Conservation (phyloP, 1,284 basidiomycete genomes). For the Moesziomyces sp. region DNA sequence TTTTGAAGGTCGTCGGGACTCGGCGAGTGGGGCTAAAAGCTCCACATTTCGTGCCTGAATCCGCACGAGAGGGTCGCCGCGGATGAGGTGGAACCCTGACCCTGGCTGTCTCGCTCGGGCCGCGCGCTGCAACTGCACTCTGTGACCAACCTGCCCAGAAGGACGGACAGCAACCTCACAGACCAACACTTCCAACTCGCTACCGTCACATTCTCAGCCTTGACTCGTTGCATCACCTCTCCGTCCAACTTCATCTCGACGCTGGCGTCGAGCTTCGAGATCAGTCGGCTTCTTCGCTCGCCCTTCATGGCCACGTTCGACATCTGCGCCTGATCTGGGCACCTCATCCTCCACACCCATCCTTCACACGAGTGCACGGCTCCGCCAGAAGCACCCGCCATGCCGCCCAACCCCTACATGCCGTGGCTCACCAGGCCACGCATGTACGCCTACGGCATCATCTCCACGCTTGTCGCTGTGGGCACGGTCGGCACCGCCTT, state of each 20-base stretch:
- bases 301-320: slow-evolving; percentile 11
- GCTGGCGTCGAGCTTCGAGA: background rate
- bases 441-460: slow-evolving; percentile 52
- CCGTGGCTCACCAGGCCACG: slow-evolving; percentile 42
- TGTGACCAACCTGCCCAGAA: background rate
- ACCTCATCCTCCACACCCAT: background rate
- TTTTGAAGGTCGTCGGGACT: slow-evolving; percentile 18
- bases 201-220: no score
- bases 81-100: slow-evolving; percentile 29
- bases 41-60: slow-evolving; percentile 21
- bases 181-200: slow-evolving; percentile 19
- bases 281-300: background rate
- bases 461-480: slow-evolving; percentile 45
- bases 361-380: background rate
- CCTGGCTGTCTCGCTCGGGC: background rate
- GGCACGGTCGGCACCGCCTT: slow-evolving; percentile 74
- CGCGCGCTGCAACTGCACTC: background rate
- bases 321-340: slow-evolving; percentile 12
- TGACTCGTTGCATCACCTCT: background rate
- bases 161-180: background rate
- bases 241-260: background rate
- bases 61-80: slow-evolving; percentile 28
- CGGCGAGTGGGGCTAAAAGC: slow-evolving; percentile 5
- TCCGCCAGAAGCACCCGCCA: background rate
- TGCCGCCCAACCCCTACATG: slow-evolving; percentile 26